A percentile compares a stretch with the other conserved stretches of the same genome.
These are phyloP conservation scores for Amylocystis lapponica DNA, from an alignment of 768 basidiomycete species.

Conservation along the genomic window DNA sequence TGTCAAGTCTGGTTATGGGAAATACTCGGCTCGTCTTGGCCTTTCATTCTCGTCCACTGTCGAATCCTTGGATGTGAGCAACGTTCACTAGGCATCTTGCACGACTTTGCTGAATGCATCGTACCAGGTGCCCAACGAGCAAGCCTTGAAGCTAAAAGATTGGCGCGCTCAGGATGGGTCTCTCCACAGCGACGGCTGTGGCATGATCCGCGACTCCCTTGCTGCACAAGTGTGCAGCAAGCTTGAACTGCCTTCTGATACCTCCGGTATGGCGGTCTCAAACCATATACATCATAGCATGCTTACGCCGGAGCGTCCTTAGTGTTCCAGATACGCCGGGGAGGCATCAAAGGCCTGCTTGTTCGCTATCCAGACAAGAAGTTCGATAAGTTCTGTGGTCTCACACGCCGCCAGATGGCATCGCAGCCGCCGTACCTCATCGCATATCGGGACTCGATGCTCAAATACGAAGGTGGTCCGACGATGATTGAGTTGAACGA, in stretches of 20 bases:
- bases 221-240: slow-evolving; percentile 6
- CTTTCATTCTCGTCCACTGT: slow-evolving; percentile 16
- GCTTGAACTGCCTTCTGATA: slow-evolving; percentile 5
- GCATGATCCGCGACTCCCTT: slow-evolving; percentile 14
- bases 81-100: too few relatives aligned
- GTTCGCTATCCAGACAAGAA: slow-evolving; percentile 13
- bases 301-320: too few relatives aligned
- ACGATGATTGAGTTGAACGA: slow-evolving; percentile 13
- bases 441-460: slow-evolving; percentile 11
- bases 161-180: slow-evolving; percentile 9
- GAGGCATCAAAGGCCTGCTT: slow-evolving; percentile 14
- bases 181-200: slow-evolving; percentile 14
- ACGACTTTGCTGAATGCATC: background rate
- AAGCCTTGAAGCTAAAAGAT: slow-evolving; percentile 8
- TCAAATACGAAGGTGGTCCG: slow-evolving; percentile 14
- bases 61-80: slow-evolving; percentile 13
- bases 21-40: slow-evolving; percentile 13
- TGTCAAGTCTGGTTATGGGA: slow-evolving; percentile 10
- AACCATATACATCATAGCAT: background rate
- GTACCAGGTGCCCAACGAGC: background rate
- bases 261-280: slow-evolving; percentile 1
- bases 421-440: background rate
- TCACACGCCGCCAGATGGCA: background rate
- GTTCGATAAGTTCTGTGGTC: slow-evolving; percentile 6
- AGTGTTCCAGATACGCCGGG: slow-evolving; percentile 15